phyloP scores from a whole-genome alignment of 192 early-diverging fungal genomes.

The Backusella parvicylindrica region DNA sequence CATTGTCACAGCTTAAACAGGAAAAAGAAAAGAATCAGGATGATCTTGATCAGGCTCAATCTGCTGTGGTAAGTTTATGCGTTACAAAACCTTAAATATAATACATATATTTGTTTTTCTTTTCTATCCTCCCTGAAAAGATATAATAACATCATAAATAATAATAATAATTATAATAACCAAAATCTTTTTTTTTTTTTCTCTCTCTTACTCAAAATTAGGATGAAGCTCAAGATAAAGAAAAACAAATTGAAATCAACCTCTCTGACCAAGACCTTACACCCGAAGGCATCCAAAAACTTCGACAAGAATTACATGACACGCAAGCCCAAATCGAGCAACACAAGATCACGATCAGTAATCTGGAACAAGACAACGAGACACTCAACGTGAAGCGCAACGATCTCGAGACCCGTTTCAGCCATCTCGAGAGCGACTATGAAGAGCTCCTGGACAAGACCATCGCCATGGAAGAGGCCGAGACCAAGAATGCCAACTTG shows the following conservation, averaged over 20 bases:
- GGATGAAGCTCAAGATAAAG: conserved; percentile 67
- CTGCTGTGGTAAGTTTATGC: conserved; percentile 19
- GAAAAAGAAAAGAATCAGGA: conserved; percentile 76
- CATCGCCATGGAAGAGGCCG: conserved; percentile 57
- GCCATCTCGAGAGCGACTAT: conserved; percentile 74
- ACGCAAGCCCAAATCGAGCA: conserved; percentile 59
- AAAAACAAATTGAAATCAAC: conserved; percentile 58
- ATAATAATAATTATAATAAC: background rate
- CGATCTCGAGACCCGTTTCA: conserved; percentile 67
- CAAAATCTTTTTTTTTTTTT: background rate
- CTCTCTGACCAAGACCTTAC: conserved; percentile 34
- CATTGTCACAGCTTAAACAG: conserved; percentile 47
- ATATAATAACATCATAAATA: background rate
- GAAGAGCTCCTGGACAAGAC: conserved; percentile 76
- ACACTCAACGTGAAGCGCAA: conserved; percentile 55
- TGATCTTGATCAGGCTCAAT: conserved; percentile 74
- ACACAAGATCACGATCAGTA: conserved; percentile 62
- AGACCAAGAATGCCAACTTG: conserved; percentile 43
- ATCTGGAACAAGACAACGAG: conserved; percentile 57
- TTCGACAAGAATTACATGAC: conserved; percentile 67
- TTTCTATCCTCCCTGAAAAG: background rate
- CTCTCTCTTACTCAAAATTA: background rate
- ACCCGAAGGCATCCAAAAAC: conserved; percentile 56
- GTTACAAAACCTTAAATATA: background rate
- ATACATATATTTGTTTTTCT: background rate